A percentile compares a stretch with the other conserved stretches of the same genome.
These are phyloP conservation scores for Sclerotinia sclerotiorum DNA, from an alignment of 2,329 filamentous ascomycete species.

Conservation along the genomic window DNA sequence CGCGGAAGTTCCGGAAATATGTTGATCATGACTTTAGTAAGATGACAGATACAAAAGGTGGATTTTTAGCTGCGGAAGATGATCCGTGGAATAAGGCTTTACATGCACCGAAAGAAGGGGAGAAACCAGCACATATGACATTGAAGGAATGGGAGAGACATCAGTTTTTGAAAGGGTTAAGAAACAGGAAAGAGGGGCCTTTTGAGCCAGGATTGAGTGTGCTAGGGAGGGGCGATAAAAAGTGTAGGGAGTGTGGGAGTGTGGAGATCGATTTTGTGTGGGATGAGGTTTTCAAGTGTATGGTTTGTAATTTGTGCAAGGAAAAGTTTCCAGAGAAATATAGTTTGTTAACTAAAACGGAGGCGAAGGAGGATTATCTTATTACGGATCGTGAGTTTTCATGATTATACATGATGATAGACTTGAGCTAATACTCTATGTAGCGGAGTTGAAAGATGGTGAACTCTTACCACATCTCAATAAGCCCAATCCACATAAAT, in stretches of 20 bases:
- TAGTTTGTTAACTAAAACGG: slow-evolving; percentile 92
- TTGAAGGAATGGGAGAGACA: slow-evolving; percentile 87
- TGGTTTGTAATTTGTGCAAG: slow-evolving; percentile 81
- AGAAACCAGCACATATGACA: slow-evolving; percentile 85
- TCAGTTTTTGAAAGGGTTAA: slow-evolving; percentile 70
- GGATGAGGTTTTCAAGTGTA: slow-evolving; percentile 77
- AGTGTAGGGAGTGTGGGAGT: slow-evolving; percentile 78
- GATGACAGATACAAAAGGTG: slow-evolving; percentile 97
- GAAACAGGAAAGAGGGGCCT: slow-evolving; percentile 72
- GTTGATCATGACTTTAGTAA: slow-evolving; percentile 98
- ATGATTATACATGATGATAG: neutral
- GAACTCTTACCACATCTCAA: slow-evolving; percentile 84
- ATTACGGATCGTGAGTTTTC: slow-evolving; percentile 75
- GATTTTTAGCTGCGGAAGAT: slow-evolving; percentile 86
- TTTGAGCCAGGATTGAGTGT: slow-evolving; percentile 89
- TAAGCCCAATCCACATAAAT: slow-evolving; percentile 91
- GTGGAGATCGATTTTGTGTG: slow-evolving; percentile 94
- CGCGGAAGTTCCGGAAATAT: slow-evolving; percentile 86
- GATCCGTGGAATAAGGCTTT: slow-evolving; percentile 85
- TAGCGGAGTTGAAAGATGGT: slow-evolving; percentile 85
- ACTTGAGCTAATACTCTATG: slow-evolving; percentile 21
- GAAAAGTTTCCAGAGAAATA: slow-evolving; percentile 91
- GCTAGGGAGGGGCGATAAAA: slow-evolving; percentile 64
- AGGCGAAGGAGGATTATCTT: slow-evolving; percentile 92
- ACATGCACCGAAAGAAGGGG: slow-evolving; percentile 54